These are phyloP conservation scores for Gillenia trifoliata DNA, from an alignment of 306 rosid genomes.

Conservation along the genomic window DNA sequence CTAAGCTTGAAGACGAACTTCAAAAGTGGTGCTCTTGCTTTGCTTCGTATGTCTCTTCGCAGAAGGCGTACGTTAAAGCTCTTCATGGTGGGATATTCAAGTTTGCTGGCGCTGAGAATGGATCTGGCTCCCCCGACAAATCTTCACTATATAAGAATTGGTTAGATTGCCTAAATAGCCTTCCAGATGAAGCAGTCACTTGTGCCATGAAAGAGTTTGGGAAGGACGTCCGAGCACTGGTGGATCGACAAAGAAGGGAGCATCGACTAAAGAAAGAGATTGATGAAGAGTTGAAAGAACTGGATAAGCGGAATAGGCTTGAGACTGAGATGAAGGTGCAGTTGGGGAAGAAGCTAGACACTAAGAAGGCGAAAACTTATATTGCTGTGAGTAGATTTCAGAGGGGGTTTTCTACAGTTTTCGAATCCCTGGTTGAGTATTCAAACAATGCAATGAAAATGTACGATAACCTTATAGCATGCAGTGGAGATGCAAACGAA, in stretches of 20 bases:
- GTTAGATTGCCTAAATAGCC: background rate
- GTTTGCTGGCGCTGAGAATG: background rate
- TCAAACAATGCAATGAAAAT: background rate
- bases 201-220: background rate
- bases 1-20: background rate
- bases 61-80: background rate
- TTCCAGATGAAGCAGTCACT: background rate
- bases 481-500: constrained; percentile 30
- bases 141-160: background rate
- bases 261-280: background rate
- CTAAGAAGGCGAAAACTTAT: background rate
- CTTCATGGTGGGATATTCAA: background rate
- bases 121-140: background rate
- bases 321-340: background rate
- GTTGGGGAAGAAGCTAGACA: background rate
- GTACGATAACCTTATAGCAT: constrained; percentile 9
- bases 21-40: background rate
- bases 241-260: background rate
- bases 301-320: background rate
- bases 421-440: background rate
- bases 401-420: background rate
- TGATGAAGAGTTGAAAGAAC: background rate
- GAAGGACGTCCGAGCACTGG: background rate
- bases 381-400: background rate
- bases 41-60: background rate